Base-by-base conservation (phyloP, 495 filamentous ascomycete species). In the Hypoxylon fuscum region DNA sequence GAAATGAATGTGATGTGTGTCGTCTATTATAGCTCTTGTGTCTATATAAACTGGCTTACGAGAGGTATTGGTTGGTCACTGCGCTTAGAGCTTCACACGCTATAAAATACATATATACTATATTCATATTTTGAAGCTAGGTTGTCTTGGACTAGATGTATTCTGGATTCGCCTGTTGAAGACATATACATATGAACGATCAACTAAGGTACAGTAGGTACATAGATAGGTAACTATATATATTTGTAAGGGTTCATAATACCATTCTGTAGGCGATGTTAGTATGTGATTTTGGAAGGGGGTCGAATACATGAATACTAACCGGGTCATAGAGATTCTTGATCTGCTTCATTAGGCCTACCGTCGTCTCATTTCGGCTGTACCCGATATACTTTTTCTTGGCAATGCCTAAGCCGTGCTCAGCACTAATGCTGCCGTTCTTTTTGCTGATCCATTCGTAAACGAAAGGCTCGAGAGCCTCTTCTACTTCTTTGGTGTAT, bases 191-290 rank as follows among this genome's bases (percentile, higher is more conserved):
- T 10, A n/a, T 34, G 31, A 53, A 48, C 20, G 27, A 18, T 44
- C 8, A 10, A 44, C 32, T 25, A 40, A 44, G 17, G 37, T 59
- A 50, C 29, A 38, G n/a, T n/a, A n/a, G n/a, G n/a, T n/a, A n/a
- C n/a, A n/a, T n/a, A n/a, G n/a, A 32, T 44, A 20, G 9, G 40
- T 62, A n/a, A 65, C 32, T 58, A 79, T 64, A 94, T 87, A 68
- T 92, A 93, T 71, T 96, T 96, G 77, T 96, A 96, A 4, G 92
- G 92, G 72, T 96, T 96, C 91, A 96, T 90, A 69, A 96, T 96
- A 2, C 90, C 90, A 37, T 93, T 93, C 88, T 91, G 65, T n/a
- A 47, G 20, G 17, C 12, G 2, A 12, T 11, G 54, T 68, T 35
- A 68, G 59, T 48, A 42, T 23, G 12, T 18, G 27, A 3, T 15